phyloP scores from a whole-genome alignment of 2,329 filamentous ascomycete species.

The Pseudogymnoascus sp. region DNA sequence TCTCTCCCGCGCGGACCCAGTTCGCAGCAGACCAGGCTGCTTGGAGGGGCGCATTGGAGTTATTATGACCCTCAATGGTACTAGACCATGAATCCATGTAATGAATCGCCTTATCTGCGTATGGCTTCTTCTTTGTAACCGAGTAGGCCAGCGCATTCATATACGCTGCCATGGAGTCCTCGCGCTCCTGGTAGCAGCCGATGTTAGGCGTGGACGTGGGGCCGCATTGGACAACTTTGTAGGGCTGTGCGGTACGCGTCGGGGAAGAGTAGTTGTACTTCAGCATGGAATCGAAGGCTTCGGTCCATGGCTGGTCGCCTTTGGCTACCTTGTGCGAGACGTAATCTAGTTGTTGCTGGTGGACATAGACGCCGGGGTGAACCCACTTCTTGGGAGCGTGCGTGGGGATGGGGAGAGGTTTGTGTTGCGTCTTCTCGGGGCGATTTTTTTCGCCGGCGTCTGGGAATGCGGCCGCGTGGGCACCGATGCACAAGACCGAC shows the following conservation, averaged over 20 bases:
- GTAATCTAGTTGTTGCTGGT: conserved; percentile 13
- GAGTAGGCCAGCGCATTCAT: conserved; percentile 27
- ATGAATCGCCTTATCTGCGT: conserved; percentile 26
- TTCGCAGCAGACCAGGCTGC: conserved; percentile 27
- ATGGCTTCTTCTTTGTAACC: conserved; percentile 21
- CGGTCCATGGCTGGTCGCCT: conserved; percentile 16
- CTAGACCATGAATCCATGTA: conserved; percentile 28
- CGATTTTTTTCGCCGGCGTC: background rate
- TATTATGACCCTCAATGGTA: conserved; percentile 24
- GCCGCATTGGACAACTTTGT: conserved; percentile 26
- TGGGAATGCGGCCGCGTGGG: background rate
- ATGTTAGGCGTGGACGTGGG: conserved; percentile 26
- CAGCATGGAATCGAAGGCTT: conserved; percentile 20
- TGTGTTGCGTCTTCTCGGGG: background rate
- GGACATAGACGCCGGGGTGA: conserved; percentile 15
- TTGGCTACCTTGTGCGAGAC: conserved; percentile 8
- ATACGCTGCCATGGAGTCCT: conserved; percentile 28
- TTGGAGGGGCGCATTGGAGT: conserved; percentile 29
- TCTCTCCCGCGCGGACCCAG: conserved; percentile 28
- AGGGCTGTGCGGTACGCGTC: conserved; percentile 14
- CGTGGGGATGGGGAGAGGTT: conserved; percentile 8
- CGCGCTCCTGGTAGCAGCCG: conserved; percentile 26
- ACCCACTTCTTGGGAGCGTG: conserved; percentile 9
- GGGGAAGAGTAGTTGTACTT: conserved; percentile 15
- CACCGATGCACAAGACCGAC: background rate